Conservation (phyloP, 148 eudicot species). For the Rhododendron molle region DNA sequence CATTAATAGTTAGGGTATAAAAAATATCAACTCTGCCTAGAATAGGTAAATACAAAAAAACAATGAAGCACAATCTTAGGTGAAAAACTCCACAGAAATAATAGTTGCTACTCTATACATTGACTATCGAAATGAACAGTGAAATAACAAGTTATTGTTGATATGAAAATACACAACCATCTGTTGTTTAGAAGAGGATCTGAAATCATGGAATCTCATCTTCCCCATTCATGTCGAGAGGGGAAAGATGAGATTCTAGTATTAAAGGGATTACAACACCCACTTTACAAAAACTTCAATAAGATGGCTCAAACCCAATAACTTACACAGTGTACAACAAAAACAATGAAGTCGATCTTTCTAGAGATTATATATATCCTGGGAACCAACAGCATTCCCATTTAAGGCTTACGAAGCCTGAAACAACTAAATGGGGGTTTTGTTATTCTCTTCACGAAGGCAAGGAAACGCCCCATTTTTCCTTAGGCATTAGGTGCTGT, state of each 20-base stretch:
- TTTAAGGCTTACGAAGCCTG: background rate
- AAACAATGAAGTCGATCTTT: background rate
- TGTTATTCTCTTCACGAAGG: background rate
- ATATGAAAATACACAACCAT: background rate
- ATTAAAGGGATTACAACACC: background rate
- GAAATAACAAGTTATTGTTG: background rate
- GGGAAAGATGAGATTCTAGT: background rate
- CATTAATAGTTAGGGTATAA: background rate
- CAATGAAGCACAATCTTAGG: background rate
- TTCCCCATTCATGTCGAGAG: background rate
- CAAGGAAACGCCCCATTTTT: background rate
- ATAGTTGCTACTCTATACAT: background rate
- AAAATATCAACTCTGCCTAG: background rate
- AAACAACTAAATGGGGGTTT: background rate
- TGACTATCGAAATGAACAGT: background rate
- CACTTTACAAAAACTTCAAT: background rate
- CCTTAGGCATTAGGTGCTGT: background rate
- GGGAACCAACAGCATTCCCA: background rate
- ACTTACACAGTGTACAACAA: background rate
- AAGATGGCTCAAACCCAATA: background rate
- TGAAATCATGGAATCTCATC: background rate
- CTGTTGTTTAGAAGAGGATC: background rate
- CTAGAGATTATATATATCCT: background rate
- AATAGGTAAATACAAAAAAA: background rate
- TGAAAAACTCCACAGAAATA: background rate